phyloP scores from a whole-genome alignment of 2,329 filamentous ascomycete genomes.

The Graphium sp. region DNA sequence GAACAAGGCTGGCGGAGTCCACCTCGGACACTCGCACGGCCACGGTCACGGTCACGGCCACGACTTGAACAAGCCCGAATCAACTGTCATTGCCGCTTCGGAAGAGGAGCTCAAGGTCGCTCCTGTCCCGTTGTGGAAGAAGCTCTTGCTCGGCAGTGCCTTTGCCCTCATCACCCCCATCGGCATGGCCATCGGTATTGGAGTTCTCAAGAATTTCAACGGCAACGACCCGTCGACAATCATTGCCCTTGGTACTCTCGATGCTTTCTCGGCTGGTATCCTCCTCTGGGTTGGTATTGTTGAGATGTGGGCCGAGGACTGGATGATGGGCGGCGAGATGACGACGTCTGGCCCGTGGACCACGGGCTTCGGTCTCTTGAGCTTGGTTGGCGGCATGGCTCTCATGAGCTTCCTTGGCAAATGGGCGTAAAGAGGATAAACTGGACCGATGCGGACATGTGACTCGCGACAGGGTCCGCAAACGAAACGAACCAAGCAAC shows the following conservation, averaged over 20 bases:
- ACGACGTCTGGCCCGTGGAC: constrained; percentile 27
- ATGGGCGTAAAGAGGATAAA: constrained; percentile 51
- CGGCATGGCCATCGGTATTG: constrained; percentile 68
- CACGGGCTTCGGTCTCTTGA: constrained; percentile 29
- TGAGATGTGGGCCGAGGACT: constrained; percentile 65
- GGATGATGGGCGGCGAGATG: constrained; percentile 42
- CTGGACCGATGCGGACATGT: no score
- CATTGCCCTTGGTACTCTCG: constrained; percentile 54
- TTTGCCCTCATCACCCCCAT: constrained; percentile 61
- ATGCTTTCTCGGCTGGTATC: constrained; percentile 60
- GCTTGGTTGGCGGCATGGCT: constrained; percentile 43
- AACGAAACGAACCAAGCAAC: no score
- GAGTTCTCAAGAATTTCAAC: constrained; percentile 54
- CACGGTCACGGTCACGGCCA: constrained; percentile 3
- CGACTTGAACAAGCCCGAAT: constrained; percentile 8
- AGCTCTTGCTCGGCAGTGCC: constrained; percentile 41
- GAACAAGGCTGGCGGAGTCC: no score
- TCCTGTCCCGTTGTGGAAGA: constrained; percentile 23
- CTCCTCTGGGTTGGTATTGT: constrained; percentile 66
- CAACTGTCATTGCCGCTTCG: constrained; percentile 6
- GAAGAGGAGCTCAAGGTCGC: constrained; percentile 5
- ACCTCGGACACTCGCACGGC: constrained; percentile 9
- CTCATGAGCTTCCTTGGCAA: constrained; percentile 61
- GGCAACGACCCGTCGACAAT: constrained; percentile 54
- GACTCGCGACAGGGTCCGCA: no score